phyloP scores from a whole-genome alignment of 139 green algal genomes.

The Nannochloris sp. region DNA sequence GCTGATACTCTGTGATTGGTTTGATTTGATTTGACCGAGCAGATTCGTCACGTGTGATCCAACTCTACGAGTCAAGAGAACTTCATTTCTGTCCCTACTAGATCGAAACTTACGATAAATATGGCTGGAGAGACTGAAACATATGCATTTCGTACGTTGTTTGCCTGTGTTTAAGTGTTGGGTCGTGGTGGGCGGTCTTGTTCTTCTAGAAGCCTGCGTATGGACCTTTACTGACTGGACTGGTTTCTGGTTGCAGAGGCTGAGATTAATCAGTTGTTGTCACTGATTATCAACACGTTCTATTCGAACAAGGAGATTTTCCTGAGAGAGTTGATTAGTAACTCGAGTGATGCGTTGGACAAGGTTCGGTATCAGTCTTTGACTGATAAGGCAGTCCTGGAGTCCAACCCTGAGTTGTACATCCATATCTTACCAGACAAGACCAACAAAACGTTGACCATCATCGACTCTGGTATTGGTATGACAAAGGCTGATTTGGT shows the following conservation, averaged over 20 bases:
- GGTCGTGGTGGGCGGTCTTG: not conserved
- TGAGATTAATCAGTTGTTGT: constrained; percentile 99
- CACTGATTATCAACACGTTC: constrained; percentile 97
- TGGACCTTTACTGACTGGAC: not conserved
- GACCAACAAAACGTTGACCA: constrained; percentile 89
- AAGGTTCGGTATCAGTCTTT: constrained; percentile 97
- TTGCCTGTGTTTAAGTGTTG: not conserved
- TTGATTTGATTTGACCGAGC: not conserved
- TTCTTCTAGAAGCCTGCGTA: not conserved
- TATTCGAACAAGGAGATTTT: constrained; percentile 99
- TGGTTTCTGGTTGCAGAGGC: constrained; percentile 42
- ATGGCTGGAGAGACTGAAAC: constrained; percentile 53
- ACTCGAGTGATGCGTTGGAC: constrained; percentile 92
- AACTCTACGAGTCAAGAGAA: not conserved
- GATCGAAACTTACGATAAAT: not conserved
- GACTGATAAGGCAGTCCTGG: constrained; percentile 95
- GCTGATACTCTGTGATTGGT: too few species aligned
- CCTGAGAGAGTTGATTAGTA: constrained; percentile 94
- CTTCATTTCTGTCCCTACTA: not conserved
- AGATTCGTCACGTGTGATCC: not conserved
- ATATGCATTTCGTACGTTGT: constrained; percentile 59
- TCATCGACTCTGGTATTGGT: constrained; percentile 91
- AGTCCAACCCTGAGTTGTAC: constrained; percentile 69
- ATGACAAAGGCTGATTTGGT: constrained; percentile 98
- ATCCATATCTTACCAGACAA: constrained; percentile 97